phyloP scores from a whole-genome alignment of 2,329 filamentous ascomycete genomes.

The Epichloe hybrida region DNA sequence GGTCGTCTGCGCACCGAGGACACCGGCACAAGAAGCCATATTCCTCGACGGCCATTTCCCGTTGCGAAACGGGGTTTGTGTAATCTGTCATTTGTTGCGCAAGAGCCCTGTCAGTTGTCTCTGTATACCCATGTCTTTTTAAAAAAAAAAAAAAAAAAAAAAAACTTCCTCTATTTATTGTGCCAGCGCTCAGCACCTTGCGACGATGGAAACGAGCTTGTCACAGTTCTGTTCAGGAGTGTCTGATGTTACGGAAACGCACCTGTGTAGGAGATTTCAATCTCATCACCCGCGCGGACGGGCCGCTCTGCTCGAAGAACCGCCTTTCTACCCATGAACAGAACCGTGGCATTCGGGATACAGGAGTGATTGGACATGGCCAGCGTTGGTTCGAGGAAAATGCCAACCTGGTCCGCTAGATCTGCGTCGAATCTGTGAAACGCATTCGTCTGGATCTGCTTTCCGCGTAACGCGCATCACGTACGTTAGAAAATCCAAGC shows the following conservation, averaged over 20 bases:
- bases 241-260: constrained; percentile 9
- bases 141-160: no score
- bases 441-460: constrained; percentile 46
- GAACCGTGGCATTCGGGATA: constrained; percentile 43
- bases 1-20: constrained; percentile 32
- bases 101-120: no score
- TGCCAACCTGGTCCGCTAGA: constrained; percentile 32
- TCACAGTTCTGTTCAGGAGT: no score
- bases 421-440: constrained; percentile 44
- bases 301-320: constrained; percentile 34
- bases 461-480: no score
- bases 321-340: constrained; percentile 38
- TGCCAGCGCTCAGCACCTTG: no score
- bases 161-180: no score
- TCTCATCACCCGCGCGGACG: constrained; percentile 40
- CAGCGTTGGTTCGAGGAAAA: constrained; percentile 41
- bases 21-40: constrained; percentile 43
- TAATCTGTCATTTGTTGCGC: constrained; percentile 25
- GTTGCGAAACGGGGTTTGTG: constrained; percentile 28
- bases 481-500: no score
- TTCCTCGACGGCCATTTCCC: constrained; percentile 28
- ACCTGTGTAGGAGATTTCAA: constrained; percentile 51
- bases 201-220: no score
- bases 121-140: no score
- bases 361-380: constrained; percentile 53